Conservation (phyloP, 495 filamentous ascomycete species). For the Lepraria neglecta region DNA sequence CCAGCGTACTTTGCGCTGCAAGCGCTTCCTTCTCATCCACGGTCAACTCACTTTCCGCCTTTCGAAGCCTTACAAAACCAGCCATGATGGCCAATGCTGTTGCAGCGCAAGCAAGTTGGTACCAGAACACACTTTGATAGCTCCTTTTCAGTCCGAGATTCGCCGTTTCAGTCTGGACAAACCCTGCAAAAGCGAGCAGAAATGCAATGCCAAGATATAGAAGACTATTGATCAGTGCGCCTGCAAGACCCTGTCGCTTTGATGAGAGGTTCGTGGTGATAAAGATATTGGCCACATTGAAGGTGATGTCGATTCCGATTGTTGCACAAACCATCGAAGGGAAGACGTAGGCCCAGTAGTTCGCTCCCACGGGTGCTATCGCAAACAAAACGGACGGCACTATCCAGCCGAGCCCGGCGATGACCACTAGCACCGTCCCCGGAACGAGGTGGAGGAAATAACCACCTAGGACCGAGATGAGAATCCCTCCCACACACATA, state of each 20-base stretch:
- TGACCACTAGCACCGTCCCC: conserved; percentile 62
- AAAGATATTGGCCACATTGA: conserved; percentile 77
- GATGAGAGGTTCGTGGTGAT: conserved; percentile 67
- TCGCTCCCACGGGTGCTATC: conserved; percentile 52
- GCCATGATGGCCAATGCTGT: conserved; percentile 50
- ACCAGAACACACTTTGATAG: conserved; percentile 63
- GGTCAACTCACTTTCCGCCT: conserved; percentile 63
- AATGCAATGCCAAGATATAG: conserved; percentile 72
- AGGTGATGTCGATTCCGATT: conserved; percentile 74
- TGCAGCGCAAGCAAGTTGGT: conserved; percentile 51
- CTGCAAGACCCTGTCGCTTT: conserved; percentile 68
- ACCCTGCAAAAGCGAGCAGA: conserved; percentile 67
- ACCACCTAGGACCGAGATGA: conserved; percentile 63
- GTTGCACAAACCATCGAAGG: conserved; percentile 76
- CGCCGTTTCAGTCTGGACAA: conserved; percentile 50
- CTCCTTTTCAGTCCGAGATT: conserved; percentile 40
- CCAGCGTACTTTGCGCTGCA: neutral
- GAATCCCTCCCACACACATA: conserved; percentile 67
- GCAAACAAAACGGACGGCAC: conserved; percentile 63
- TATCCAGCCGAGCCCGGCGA: conserved; percentile 60
- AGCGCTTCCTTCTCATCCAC: conserved; percentile 51
- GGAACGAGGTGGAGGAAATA: conserved; percentile 69
- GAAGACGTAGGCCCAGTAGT: conserved; percentile 68
- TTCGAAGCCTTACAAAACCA: conserved; percentile 55
- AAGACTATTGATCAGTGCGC: conserved; percentile 57